Evolutionary conservation across 2,329 filamentous ascomycete genomes (phyloP).

Genomic region (Leptographium flavum): DNA sequence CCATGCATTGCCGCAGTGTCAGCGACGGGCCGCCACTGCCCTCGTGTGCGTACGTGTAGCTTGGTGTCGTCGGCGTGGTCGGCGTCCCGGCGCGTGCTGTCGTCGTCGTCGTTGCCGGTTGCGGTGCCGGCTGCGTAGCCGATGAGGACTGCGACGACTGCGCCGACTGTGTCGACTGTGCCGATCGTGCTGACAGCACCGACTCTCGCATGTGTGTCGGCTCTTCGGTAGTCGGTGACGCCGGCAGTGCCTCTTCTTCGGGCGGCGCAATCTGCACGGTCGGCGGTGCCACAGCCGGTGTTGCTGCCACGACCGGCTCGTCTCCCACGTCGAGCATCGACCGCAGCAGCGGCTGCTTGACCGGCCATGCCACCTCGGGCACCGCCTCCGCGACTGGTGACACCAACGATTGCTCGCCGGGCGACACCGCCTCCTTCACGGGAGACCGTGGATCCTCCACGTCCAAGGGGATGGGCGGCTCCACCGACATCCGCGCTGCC

Average conservation of each 20-base stretch:
- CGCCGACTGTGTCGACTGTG: background rate
- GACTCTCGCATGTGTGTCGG: background rate
- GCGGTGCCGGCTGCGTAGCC: background rate
- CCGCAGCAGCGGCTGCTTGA: constrained; percentile 3
- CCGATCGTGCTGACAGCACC: background rate
- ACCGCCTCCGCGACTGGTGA: background rate
- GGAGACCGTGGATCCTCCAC: background rate
- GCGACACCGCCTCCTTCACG: background rate
- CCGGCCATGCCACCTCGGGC: background rate
- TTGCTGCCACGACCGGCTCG: background rate
- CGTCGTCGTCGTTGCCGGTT: background rate
- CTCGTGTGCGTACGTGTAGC: background rate
- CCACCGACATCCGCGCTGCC: background rate
- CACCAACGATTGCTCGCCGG: background rate
- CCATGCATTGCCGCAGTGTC: constrained; percentile 51
- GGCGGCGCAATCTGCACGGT: background rate
- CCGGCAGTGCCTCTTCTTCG: background rate
- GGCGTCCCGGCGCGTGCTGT: background rate
- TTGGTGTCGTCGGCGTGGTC: background rate
- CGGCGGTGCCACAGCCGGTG: background rate
- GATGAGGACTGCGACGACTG: background rate
- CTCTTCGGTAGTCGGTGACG: too few relatives aligned
- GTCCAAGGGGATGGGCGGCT: background rate
- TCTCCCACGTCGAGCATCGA: constrained; percentile 10
- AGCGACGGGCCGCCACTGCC: constrained; percentile 15